Evolutionary conservation across 1,139 yeast genomes (phyloP).

Genomic region (Suhomyces maxii): DNA sequence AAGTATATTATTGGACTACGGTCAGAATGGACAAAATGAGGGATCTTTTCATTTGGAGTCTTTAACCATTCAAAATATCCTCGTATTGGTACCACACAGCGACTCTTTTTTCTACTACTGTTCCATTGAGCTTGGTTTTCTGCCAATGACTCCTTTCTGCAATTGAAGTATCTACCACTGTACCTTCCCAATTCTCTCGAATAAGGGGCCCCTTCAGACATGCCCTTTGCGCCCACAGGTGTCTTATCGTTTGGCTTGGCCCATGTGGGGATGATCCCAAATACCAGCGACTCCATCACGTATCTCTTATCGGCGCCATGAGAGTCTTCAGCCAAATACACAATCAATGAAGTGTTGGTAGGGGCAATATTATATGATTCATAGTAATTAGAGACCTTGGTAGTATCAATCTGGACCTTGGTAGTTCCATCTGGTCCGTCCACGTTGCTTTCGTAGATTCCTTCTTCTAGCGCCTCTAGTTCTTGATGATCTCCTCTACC

Average conservation of each 20-base stretch:
- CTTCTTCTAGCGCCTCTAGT: constrained; percentile 6
- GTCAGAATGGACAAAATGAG: constrained; percentile 63
- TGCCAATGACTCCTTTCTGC: constrained; percentile 57
- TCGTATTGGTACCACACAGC: constrained; percentile 75
- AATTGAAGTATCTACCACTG: constrained; percentile 53
- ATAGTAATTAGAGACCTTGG: constrained; percentile 16
- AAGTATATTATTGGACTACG: constrained; percentile 56
- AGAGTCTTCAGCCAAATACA: constrained; percentile 22
- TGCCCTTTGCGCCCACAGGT: constrained; percentile 18
- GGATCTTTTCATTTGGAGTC: constrained; percentile 42
- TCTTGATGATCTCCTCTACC: constrained; percentile 8
- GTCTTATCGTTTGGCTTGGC: constrained; percentile 37
- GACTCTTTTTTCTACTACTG: constrained; percentile 30
- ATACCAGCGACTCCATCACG: constrained; percentile 40
- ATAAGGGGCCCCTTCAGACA: constrained; percentile 12
- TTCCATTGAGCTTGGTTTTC: constrained; percentile 53
- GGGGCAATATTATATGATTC: constrained; percentile 45
- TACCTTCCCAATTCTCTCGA: constrained; percentile 33
- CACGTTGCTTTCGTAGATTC: constrained; percentile 7
- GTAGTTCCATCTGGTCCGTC: constrained; percentile 7
- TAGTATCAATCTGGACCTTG: constrained; percentile 11
- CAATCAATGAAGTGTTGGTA: constrained; percentile 36
- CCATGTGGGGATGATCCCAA: constrained; percentile 47
- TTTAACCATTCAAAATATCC: constrained; percentile 87
- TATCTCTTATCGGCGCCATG: constrained; percentile 16